Base-by-base conservation (phyloP, 176 grass and related monocot species). In the Elymus sibiricus region DNA sequence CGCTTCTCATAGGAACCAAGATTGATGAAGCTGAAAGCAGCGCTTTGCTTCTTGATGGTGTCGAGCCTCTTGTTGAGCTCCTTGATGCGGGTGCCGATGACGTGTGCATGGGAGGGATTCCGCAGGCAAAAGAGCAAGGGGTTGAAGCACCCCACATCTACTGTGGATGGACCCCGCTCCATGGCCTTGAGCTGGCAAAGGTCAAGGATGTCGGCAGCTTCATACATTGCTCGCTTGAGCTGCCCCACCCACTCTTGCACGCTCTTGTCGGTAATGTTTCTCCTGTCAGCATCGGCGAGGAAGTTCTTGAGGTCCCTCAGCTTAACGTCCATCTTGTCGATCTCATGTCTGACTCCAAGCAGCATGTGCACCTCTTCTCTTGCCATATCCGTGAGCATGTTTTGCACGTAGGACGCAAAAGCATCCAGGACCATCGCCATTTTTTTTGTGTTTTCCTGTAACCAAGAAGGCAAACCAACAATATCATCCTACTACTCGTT, bases 391-490 rank as follows among this genome's bases (percentile, higher is more conserved):
- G 22, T 32, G 10, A 89, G 7, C 74, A 44, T 28, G 35, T 6
- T 70, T 24, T 70, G 67, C 67, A 70, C 9, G 5, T 70, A 70
- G 21, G 10, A 70, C 40, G 84, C 56, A 27, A 89, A 81, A 1
- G 81, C 44, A 59, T 85, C 82, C 9, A 81, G 29, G 5, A 89
- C 37, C 51, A 85, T 73, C 5, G 88, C 55, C 88, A 89, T 89
- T 42, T 39, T 70, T 9, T 69, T 10, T 22, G 34, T n/a, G n/a
- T n/a, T n/a, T n/a, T n/a, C n/a, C 66, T 69, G 8, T 38, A 37
- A 37, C 16, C 37, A 22, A 37, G 65, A 69, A 22, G 21, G n/a
- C n/a, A n/a, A 35, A 69, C 0, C 17, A 37, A 22, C 3, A 0
- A 0, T 22, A 22, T 37, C 8, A 37, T 37, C 32, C 13, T 1